phyloP scores from a whole-genome alignment of 2,329 filamentous ascomycete species.

The Fonsecaea erecta region DNA sequence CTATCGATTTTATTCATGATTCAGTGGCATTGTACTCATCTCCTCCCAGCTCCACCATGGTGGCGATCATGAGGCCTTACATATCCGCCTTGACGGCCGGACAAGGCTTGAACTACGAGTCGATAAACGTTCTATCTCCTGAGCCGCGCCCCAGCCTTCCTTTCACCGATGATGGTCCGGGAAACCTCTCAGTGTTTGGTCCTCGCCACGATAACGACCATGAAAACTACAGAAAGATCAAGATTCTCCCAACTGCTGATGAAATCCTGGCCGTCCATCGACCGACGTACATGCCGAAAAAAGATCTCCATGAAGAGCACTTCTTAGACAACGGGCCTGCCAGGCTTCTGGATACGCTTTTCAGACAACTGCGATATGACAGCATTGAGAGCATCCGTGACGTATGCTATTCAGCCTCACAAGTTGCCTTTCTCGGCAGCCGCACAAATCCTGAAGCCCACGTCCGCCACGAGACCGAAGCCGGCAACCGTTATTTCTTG shows the following conservation, averaged over 20 bases:
- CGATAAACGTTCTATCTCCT: constrained; percentile 8
- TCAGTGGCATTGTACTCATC: background rate
- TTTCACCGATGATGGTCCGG: constrained; percentile 39
- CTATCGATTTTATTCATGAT: background rate
- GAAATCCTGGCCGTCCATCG: constrained; percentile 42
- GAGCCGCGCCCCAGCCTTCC: constrained; percentile 23
- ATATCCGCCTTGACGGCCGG: background rate
- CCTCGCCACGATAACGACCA: constrained; percentile 47
- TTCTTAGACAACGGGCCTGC: constrained; percentile 40
- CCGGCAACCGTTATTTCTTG: constrained; percentile 30
- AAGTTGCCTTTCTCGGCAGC: constrained; percentile 24
- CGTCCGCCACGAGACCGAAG: constrained; percentile 24
- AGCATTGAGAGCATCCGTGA: constrained; percentile 41
- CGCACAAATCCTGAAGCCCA: background rate
- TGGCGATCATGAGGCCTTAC: background rate
- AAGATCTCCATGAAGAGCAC: constrained; percentile 37
- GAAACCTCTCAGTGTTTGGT: constrained; percentile 34
- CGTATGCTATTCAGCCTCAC: constrained; percentile 41
- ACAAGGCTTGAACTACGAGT: background rate
- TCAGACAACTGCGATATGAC: constrained; percentile 46
- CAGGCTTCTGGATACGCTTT: constrained; percentile 44
- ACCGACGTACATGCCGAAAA: constrained; percentile 43
- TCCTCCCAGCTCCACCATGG: too few relatives aligned
- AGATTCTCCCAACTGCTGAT: constrained; percentile 45
- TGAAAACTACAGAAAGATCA: constrained; percentile 42